A percentile compares a stretch with the other conserved stretches of the same genome.
phyloP scores from a whole-genome alignment of 2,329 filamentous ascomycete species.

The Xylaria sp. region DNA sequence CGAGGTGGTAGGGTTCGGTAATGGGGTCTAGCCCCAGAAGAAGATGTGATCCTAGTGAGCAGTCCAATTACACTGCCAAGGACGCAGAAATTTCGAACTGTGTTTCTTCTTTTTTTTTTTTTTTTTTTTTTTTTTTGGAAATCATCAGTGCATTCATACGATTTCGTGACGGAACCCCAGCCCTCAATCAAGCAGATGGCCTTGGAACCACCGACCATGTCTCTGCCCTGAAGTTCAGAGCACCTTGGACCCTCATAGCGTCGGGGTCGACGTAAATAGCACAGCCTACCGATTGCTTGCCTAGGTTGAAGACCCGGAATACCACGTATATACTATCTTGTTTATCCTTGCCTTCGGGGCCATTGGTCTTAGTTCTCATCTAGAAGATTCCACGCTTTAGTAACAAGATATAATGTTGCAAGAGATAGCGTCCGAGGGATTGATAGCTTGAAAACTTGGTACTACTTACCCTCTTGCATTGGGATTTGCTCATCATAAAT shows the following conservation, averaged over 20 bases:
- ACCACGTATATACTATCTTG: slow-evolving; percentile 11
- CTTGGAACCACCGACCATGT: slow-evolving; percentile 14
- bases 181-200: background rate
- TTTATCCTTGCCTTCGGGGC: background rate
- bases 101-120: background rate
- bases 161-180: background rate
- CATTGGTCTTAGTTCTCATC: slow-evolving; percentile 13
- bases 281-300: slow-evolving; percentile 9
- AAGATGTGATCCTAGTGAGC: background rate
- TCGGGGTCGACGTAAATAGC: slow-evolving; percentile 5
- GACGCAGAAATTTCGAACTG: background rate
- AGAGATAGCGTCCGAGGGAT: background rate
- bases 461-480: slow-evolving; percentile 6
- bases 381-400: background rate
- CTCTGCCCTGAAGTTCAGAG: slow-evolving; percentile 13
- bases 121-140: background rate
- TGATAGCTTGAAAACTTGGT: background rate
- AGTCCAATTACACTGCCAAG: background rate
- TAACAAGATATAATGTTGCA: background rate
- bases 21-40: background rate
- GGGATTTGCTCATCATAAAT: slow-evolving; percentile 10
- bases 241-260: background rate
- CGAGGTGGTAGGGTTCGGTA: background rate
- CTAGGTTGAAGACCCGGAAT: slow-evolving; percentile 10
- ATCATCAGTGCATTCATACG: background rate